Conservation (phyloP, 106 monocot species). For the Narthecium ossifragum region DNA sequence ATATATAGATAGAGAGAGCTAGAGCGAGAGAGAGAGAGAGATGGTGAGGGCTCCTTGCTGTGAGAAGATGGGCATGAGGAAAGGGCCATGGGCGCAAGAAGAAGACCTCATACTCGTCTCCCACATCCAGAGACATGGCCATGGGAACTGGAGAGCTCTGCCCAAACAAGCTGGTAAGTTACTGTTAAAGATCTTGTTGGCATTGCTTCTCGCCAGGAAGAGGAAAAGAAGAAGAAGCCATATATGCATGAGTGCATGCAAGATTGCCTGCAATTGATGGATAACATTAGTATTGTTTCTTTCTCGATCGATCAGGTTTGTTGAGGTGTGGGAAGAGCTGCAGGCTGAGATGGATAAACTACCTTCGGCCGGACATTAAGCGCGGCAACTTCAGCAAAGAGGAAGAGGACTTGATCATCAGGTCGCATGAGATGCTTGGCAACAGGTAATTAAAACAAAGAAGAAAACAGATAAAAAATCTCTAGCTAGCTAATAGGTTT, state of each 20-base stretch:
- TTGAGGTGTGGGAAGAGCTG: constrained; percentile 74
- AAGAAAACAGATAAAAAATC: too few species aligned
- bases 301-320: constrained; percentile 19
- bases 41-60: constrained; percentile 62
- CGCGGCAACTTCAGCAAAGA: constrained; percentile 62
- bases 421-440: constrained; percentile 35
- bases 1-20: not conserved
- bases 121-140: constrained; percentile 32
- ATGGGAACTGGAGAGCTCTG: constrained; percentile 49
- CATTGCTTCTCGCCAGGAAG: not conserved
- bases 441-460: constrained; percentile 40
- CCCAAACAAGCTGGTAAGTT: constrained; percentile 44
- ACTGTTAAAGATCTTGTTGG: not conserved
- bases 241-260: too few species aligned
- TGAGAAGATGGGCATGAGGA: constrained; percentile 51
- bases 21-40: constrained; percentile 3
- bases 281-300: not conserved
- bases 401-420: constrained; percentile 56
- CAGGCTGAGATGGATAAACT: constrained; percentile 67
- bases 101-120: constrained; percentile 42
- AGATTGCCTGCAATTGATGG: not conserved
- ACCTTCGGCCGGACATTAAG: constrained; percentile 62
- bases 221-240: too few species aligned
- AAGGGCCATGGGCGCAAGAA: constrained; percentile 44
- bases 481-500: not conserved